A percentile compares a stretch with the other conserved stretches of the same genome.
Conservation (phyloP, 2,329 filamentous ascomycete genomes). For the Clarireedia hainanense region DNA sequence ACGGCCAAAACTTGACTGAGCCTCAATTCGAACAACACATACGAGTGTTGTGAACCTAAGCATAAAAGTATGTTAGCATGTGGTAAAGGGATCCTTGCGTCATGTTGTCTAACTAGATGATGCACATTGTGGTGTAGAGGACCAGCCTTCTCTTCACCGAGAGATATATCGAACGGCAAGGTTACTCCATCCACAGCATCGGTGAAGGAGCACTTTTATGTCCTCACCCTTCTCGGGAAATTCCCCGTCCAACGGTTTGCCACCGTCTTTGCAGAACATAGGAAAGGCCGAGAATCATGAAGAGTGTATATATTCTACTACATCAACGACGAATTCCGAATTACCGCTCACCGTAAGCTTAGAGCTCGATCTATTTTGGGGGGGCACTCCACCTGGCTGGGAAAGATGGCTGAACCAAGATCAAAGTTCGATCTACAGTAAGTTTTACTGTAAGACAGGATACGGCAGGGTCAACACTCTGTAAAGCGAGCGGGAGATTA, state of each 20-base stretch:
- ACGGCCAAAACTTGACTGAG: conserved; percentile 2
- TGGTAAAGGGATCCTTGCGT: conserved; percentile 1
- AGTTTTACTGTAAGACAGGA: neutral
- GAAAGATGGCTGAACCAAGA: neutral
- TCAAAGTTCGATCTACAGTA: too few relatives aligned
- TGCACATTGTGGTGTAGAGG: neutral
- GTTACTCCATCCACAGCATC: neutral
- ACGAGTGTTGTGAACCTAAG: neutral
- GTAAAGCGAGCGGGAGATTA: neutral
- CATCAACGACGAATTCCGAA: neutral
- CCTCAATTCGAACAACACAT: conserved; percentile 5
- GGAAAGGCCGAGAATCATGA: neutral
- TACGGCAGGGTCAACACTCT: neutral
- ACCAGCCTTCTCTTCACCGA: neutral
- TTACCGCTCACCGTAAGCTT: neutral
- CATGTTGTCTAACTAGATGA: neutral
- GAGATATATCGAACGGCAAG: neutral
- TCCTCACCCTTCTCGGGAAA: neutral
- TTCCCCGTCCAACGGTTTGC: neutral
- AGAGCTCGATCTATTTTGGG: neutral
- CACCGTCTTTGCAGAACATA: neutral
- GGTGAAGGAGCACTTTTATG: neutral
- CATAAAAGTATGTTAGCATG: neutral
- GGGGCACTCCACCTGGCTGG: neutral
- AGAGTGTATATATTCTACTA: neutral